Percentiles rank a stretch among this genome's conserved stretches.
phyloP scores from a whole-genome alignment of 192 early-diverging fungal genomes.

The Entomortierella beljakovae region DNA sequence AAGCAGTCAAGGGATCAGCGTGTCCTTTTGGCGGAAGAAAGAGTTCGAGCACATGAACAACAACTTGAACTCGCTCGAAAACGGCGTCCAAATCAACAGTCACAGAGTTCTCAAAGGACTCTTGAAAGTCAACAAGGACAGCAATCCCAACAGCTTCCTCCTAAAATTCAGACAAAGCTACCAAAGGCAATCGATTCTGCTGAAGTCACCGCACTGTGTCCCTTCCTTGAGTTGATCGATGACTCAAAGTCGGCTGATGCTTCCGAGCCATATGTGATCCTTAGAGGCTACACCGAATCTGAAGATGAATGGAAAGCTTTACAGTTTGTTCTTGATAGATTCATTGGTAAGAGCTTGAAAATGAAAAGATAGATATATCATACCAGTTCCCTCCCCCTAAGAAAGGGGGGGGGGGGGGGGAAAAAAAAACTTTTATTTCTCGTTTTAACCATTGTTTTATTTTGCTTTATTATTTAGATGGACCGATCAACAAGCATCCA shows the following conservation, averaged over 20 bases:
- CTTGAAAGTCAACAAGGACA: neutral
- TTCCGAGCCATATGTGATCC: slow-evolving; percentile 4
- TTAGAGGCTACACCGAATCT: slow-evolving; percentile 48
- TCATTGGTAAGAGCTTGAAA: slow-evolving; percentile 20
- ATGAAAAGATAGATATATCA: neutral
- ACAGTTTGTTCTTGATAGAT: slow-evolving; percentile 26
- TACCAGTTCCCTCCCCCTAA: neutral
- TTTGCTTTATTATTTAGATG: slow-evolving; percentile 13
- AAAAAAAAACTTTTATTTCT: too few relatives aligned
- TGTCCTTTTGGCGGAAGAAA: slow-evolving; percentile 8
- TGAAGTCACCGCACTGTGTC: slow-evolving; percentile 6
- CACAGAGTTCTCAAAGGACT: neutral
- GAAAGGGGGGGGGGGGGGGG: neutral
- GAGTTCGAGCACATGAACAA: neutral
- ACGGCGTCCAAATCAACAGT: neutral
- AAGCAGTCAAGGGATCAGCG: slow-evolving; percentile 10
- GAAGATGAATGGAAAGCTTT: slow-evolving; percentile 42
- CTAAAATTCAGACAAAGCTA: neutral
- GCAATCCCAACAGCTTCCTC: neutral
- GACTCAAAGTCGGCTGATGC: neutral
- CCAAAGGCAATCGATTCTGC: neutral
- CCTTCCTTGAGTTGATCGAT: slow-evolving; percentile 28
- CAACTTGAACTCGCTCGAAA: neutral
- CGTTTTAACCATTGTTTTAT: too few relatives aligned
- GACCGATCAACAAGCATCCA: slow-evolving; percentile 6